A percentile compares a stretch with the other conserved stretches of the same genome.
Evolutionary conservation across 306 rosid genomes (phyloP).

Genomic region (Coriaria nepalensis): DNA sequence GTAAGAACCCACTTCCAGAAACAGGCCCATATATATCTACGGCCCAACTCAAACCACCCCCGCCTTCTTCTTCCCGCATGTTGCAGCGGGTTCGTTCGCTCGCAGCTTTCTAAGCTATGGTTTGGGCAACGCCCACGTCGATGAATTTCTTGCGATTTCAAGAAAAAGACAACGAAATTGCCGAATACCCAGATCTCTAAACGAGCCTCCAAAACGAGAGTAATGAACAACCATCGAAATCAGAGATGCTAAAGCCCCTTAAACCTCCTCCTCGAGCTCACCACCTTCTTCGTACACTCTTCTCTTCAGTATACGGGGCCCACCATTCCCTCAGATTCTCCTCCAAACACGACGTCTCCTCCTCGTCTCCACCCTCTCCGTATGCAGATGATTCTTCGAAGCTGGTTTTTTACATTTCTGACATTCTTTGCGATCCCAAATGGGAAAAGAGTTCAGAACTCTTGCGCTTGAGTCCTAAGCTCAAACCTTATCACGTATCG

Average conservation of each 20-base stretch:
- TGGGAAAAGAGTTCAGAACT: constrained; percentile 26
- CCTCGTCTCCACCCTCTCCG: neutral
- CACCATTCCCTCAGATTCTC: constrained; percentile 13
- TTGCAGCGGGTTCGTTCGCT: too few species aligned
- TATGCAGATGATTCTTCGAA: constrained; percentile 7
- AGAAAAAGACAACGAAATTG: too few species aligned
- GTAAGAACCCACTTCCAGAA: too few species aligned
- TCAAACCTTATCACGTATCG: constrained; percentile 16
- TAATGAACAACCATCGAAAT: constrained; percentile 6
- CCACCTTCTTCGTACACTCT: constrained; percentile 8
- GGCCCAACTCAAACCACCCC: too few species aligned
- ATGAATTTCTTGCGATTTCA: constrained; percentile 10
- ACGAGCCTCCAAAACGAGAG: constrained; percentile 9
- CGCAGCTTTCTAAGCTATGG: too few species aligned
- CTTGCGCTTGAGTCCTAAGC: constrained; percentile 11
- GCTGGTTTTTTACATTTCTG: constrained; percentile 15
- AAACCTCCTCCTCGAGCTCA: constrained; percentile 15
- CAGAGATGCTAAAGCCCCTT: constrained; percentile 22
- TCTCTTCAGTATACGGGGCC: constrained; percentile 14
- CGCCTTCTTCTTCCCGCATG: too few species aligned
- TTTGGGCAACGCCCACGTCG: constrained; percentile 23
- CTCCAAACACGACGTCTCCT: constrained; percentile 12
- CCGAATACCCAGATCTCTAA: constrained; percentile 8
- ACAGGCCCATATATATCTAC: too few species aligned
- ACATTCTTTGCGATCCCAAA: constrained; percentile 20